These are phyloP conservation scores for Wickerhamiella infanticola DNA, from an alignment of 1,139 yeast genomes.

Conservation along the genomic window DNA sequence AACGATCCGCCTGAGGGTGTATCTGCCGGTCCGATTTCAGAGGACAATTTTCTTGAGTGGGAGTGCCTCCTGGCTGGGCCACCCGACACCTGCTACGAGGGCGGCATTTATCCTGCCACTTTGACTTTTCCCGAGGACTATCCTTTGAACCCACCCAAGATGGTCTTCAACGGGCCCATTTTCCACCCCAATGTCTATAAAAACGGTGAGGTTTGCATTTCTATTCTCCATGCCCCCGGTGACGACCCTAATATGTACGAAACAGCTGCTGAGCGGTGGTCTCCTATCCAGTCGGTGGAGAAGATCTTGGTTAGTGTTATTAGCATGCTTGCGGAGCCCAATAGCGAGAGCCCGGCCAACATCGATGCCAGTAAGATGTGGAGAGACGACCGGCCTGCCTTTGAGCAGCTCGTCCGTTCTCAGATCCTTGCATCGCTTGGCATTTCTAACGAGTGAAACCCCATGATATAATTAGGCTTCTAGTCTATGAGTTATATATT, in stretches of 20 bases:
- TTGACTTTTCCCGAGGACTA: constrained; percentile 77
- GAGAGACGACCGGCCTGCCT: constrained; percentile 67
- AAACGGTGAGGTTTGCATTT: constrained; percentile 91
- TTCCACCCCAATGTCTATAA: constrained; percentile 86
- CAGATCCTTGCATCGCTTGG: constrained; percentile 60
- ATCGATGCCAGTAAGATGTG: constrained; percentile 92
- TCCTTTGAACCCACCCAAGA: constrained; percentile 79
- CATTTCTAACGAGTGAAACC: not conserved
- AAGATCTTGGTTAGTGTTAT: constrained; percentile 82
- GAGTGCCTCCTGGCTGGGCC: constrained; percentile 90
- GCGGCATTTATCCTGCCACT: constrained; percentile 80
- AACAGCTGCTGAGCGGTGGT: constrained; percentile 92
- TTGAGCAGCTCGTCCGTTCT: constrained; percentile 43
- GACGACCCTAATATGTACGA: constrained; percentile 95
- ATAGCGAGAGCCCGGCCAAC: constrained; percentile 92
- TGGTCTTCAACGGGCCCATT: constrained; percentile 71
- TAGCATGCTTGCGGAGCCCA: constrained; percentile 95
- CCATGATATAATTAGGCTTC: not conserved
- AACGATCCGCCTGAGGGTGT: constrained; percentile 91
- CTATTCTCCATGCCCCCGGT: constrained; percentile 90
- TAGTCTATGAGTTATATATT: not conserved
- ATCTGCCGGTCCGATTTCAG: constrained; percentile 78
- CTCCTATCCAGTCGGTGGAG: constrained; percentile 93
- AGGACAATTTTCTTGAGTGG: constrained; percentile 75
- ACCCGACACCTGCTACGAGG: constrained; percentile 80